These are phyloP conservation scores for Trichosporon sp. DNA, from an alignment of 1,284 basidiomycete species.

Conservation along the genomic window DNA sequence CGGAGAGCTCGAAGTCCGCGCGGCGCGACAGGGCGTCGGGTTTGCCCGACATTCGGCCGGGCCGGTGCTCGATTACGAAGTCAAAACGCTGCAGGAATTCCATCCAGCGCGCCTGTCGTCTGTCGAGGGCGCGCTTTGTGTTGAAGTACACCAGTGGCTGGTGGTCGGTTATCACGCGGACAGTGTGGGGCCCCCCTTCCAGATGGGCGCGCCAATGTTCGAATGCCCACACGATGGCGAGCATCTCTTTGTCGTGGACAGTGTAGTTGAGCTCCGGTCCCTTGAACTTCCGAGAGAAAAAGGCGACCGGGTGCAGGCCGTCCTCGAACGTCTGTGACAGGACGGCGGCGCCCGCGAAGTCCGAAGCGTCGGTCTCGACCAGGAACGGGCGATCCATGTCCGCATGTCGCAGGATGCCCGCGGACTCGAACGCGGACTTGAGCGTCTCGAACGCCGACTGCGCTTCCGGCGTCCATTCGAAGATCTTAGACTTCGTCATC, in stretches of 20 bases:
- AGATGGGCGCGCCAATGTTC: constrained; percentile 49
- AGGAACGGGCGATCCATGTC: constrained; percentile 34
- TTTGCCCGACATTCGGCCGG: constrained; percentile 41
- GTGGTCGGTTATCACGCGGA: constrained; percentile 50
- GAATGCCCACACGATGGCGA: constrained; percentile 49
- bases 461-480: constrained; percentile 4
- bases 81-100: constrained; percentile 45
- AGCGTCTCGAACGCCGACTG: not conserved
- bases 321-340: constrained; percentile 32
- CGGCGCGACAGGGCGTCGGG: constrained; percentile 49
- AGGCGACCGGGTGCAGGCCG: constrained; percentile 33
- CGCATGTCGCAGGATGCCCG: constrained; percentile 31
- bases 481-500: constrained; percentile 24
- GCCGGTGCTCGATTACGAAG: constrained; percentile 46
- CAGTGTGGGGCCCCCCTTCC: constrained; percentile 30
- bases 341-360: constrained; percentile 31
- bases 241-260: constrained; percentile 53
- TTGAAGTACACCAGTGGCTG: constrained; percentile 51
- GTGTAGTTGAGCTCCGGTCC: constrained; percentile 44
- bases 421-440: not conserved
- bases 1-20: too few species aligned
- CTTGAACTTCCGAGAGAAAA: constrained; percentile 38
- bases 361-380: constrained; percentile 40
- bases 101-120: constrained; percentile 50
- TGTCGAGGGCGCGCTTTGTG: constrained; percentile 45